Conservation (phyloP, 2,329 filamentous ascomycete species). For the Chaetomiaceae sp. region DNA sequence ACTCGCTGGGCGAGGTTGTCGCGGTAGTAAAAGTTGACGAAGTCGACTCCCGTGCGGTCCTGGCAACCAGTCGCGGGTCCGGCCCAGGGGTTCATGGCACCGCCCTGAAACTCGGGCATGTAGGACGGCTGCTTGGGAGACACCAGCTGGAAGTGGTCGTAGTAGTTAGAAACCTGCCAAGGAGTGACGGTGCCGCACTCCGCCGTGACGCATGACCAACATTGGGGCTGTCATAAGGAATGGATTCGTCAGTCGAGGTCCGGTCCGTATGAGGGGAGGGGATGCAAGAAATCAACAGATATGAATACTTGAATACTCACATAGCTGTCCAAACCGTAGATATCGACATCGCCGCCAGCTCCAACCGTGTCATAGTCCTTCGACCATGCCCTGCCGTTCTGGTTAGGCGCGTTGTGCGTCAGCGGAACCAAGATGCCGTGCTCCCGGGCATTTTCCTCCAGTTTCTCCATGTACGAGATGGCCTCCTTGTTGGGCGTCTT, state of each 20-base stretch:
- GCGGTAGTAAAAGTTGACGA: constrained; percentile 8
- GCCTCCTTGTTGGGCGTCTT: background rate
- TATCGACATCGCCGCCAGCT: constrained; percentile 2
- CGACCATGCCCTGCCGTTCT: background rate
- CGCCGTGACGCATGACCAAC: constrained; percentile 3
- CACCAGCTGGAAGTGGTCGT: background rate
- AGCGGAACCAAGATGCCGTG: constrained; percentile 2
- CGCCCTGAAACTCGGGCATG: constrained; percentile 8
- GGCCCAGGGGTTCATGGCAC: background rate
- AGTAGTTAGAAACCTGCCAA: background rate
- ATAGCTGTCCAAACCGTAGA: constrained; percentile 4
- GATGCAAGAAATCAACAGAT: background rate
- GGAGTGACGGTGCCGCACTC: background rate
- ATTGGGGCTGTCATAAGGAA: constrained; percentile 3
- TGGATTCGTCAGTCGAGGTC: background rate
- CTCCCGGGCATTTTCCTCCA: background rate
- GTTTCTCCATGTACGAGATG: constrained; percentile 3
- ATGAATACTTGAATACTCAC: no score
- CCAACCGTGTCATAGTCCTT: constrained; percentile 6
- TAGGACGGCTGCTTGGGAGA: background rate
- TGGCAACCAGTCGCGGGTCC: background rate
- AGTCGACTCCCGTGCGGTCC: background rate
- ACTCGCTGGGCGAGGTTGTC: constrained; percentile 1
- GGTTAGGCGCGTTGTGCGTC: constrained; percentile 1
- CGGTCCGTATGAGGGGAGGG: background rate